Conservation (phyloP, 2,329 filamentous ascomycete species). For the Fusarium burgessii region DNA sequence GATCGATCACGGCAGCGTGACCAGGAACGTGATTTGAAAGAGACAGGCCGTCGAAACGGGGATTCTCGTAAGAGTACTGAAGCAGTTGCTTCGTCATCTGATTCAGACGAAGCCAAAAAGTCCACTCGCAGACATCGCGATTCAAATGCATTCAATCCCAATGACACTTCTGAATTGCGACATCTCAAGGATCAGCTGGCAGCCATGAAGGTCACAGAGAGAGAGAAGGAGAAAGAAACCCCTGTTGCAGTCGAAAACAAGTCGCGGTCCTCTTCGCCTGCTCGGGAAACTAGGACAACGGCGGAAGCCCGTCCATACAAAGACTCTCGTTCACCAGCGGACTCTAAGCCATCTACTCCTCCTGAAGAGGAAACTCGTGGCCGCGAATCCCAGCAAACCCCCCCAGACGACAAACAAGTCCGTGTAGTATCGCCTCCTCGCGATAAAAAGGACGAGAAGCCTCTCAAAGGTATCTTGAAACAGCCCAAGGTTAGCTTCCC, state of each 20-base stretch:
- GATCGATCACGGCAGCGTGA: slow-evolving; percentile 40
- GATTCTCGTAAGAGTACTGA: slow-evolving; percentile 56
- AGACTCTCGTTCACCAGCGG: slow-evolving; percentile 23
- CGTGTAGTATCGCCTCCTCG: slow-evolving; percentile 80
- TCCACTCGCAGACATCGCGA: slow-evolving; percentile 54
- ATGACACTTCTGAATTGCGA: slow-evolving; percentile 62
- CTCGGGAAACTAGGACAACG: slow-evolving; percentile 20
- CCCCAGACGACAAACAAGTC: slow-evolving; percentile 61
- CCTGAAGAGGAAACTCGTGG: slow-evolving; percentile 54
- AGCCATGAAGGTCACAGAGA: slow-evolving; percentile 51
- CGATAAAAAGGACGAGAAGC: slow-evolving; percentile 72
- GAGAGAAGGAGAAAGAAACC: slow-evolving; percentile 41
- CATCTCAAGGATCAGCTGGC: slow-evolving; percentile 64
- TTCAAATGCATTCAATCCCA: slow-evolving; percentile 63
- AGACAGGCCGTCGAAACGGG: slow-evolving; percentile 54
- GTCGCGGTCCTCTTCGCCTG: slow-evolving; percentile 41
- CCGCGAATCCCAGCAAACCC: slow-evolving; percentile 54
- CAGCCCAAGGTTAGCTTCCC: slow-evolving; percentile 85
- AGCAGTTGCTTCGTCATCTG: slow-evolving; percentile 51
- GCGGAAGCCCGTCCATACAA: slow-evolving; percentile 31
- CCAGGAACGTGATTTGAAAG: slow-evolving; percentile 39
- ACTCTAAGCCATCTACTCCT: slow-evolving; percentile 32
- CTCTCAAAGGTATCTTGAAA: slow-evolving; percentile 87
- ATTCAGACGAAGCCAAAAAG: slow-evolving; percentile 58
- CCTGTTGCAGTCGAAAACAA: slow-evolving; percentile 40